Base-by-base conservation (phyloP, 148 eudicot species). In the Cornus suecica region DNA sequence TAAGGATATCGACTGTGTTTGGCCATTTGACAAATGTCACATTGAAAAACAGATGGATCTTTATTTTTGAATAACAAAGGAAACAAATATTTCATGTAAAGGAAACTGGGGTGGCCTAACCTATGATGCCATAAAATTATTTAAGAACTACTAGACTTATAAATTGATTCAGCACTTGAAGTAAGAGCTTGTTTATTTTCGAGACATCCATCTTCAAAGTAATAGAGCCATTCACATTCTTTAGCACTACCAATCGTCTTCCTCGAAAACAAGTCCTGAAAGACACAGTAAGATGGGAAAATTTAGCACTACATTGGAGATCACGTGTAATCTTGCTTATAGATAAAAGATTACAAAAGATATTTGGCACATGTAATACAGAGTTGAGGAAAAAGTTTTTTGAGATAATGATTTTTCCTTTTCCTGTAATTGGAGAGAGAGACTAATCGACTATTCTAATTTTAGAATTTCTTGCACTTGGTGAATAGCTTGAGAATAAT, bases 171-270 rank as follows among this genome's bases (percentile, higher is more conserved):
- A 8, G 10, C 10, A 62, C 23, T 5, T 8, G n/a, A 8, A 62
- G 66, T 6, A 8, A 8, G 66, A 8, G 14, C 26, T 16, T 62
- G 14, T 62, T 62, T 6, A 62, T 62, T 23, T 62, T 62, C 66
- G 22, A 62, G 22, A 24, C 8, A 62, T 5, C 11, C 10, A n/a
- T n/a, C n/a, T n/a, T n/a, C n/a, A n/a, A n/a, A n/a, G n/a, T n/a
- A n/a, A n/a, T n/a, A n/a, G n/a, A n/a, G 23, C 22, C 66, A 10
- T 8, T 62, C n/a, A 5, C 10, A 10, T 6, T 8, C 66, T 20
- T 62, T 62, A 62, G 66, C 66, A 62, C 66, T 62, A 23, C 66
- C 66, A 62, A 62, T 62, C 66, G 26, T 62, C 66, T 62, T 62
- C 66, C 66, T 23, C 66, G 66, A 8, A 16, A 23, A 8, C n/a